These are phyloP conservation scores for Endoconidiophora polonica DNA, from an alignment of 2,329 filamentous ascomycete genomes.

Conservation along the genomic window DNA sequence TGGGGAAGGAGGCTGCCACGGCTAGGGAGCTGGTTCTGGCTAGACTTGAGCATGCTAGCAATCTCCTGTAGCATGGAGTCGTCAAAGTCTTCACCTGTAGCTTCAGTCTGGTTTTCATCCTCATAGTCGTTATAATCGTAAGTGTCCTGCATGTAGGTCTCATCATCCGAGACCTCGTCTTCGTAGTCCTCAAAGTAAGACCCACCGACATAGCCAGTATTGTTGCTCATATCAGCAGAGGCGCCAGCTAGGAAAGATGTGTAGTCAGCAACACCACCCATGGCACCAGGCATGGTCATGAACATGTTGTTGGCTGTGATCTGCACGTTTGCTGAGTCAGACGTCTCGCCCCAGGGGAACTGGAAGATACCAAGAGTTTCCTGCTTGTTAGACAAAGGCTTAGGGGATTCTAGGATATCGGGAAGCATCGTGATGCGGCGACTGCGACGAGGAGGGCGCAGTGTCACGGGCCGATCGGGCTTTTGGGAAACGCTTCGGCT, in stretches of 20 bases:
- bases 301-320: conserved; percentile 21
- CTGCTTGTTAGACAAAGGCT: conserved; percentile 39
- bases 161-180: conserved; percentile 28
- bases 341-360: conserved; percentile 49
- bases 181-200: conserved; percentile 47
- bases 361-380: conserved; percentile 48
- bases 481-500: conserved; percentile 15
- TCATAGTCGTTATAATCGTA: conserved; percentile 21
- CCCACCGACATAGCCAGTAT: conserved; percentile 21
- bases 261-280: conserved; percentile 23
- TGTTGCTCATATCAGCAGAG: conserved; percentile 20
- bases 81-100: conserved; percentile 38
- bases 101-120: conserved; percentile 20
- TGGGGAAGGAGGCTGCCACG: conserved; percentile 29
- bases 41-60: conserved; percentile 38
- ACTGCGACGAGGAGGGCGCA: conserved; percentile 36
- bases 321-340: conserved; percentile 34
- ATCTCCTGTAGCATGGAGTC: conserved; percentile 49
- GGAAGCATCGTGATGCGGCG: conserved; percentile 42
- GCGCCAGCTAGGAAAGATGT: conserved; percentile 21
- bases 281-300: conserved; percentile 35
- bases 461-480: conserved; percentile 28
- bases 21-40: conserved; percentile 31
- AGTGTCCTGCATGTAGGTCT: conserved; percentile 19
- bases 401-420: conserved; percentile 45